Conservation (phyloP, 164 flowering plant genomes). For the Dillenia suffruticosa region DNA sequence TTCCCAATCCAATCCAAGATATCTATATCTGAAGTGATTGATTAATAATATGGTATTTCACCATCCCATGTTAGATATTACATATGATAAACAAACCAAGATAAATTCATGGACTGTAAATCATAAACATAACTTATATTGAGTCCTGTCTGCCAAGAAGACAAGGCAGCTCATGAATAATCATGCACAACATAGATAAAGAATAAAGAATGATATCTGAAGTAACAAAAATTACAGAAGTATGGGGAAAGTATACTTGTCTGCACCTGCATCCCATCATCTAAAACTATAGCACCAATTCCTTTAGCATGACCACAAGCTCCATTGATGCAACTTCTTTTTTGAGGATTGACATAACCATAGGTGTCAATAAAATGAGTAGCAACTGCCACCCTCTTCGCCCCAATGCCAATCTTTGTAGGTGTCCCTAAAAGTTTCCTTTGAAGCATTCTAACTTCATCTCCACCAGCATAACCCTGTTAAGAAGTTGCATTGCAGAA, state of each 20-base stretch:
- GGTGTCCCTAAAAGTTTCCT: slow-evolving; percentile 56
- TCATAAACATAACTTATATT: too few species aligned
- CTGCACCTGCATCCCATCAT: slow-evolving; percentile 95
- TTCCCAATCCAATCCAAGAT: neutral
- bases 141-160: too few species aligned
- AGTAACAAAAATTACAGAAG: neutral
- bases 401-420: slow-evolving; percentile 74
- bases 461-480: slow-evolving; percentile 97
- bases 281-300: slow-evolving; percentile 68
- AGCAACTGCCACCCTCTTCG: slow-evolving; percentile 59
- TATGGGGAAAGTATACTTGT: too few species aligned
- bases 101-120: too few species aligned
- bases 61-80: too few species aligned
- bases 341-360: slow-evolving; percentile 35
- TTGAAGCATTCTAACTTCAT: slow-evolving; percentile 84
- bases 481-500: slow-evolving; percentile 1
- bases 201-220: too few species aligned
- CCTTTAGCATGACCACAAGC: slow-evolving; percentile 12
- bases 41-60: neutral
- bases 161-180: too few species aligned
- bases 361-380: slow-evolving; percentile 40
- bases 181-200: too few species aligned
- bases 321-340: slow-evolving; percentile 5
- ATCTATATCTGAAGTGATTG: neutral
- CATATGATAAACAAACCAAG: too few species aligned